Evolutionary conservation across 345 rosid species (phyloP), one percentile per base, ranked within the genome.

Genomic region (Odontarrhena argentea): DNA sequence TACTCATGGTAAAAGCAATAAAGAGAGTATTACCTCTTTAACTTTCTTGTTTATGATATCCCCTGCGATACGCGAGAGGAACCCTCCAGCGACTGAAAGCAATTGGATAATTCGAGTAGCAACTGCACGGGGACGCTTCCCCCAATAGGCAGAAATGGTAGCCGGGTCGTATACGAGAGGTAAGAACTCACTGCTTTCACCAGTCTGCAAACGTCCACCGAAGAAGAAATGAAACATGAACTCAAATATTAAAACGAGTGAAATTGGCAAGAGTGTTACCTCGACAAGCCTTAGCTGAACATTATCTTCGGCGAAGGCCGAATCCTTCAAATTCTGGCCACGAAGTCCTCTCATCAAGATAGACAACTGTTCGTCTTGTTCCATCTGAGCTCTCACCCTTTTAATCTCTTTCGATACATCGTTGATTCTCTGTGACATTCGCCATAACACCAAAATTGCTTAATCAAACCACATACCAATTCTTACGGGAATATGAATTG

Each of bases 111-210:
- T 56, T n/a, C 97, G 81, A 22, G 92, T 87, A 24, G 87, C 96
- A 75, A 93, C 97, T 9, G 97, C 96, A 43, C 87, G 91, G 2
- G 97, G 97, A 2, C 97, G 86, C 72, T 86, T 93, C n/a, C 97
- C 98, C 98, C 98, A 93, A 26, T 88, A 90, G 12, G 84, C 86
- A 61, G 97, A 75, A 54, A 93, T 93, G 77, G 76, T 90, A 61
- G 79, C 89, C 54, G 98, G 97, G 61, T 90, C 98, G 75, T 93
- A 93, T 12, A 81, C 97, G 84, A 84, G 46, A 18, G 98, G 98
- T 50, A 93, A 83, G 77, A 85, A 90, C 81, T 93, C 92, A 72
- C 92, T 86, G 82, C 90, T 87, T 75, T 86, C 98, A 68, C 89
- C 94, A 34, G 89, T 84, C 98, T 88, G 63, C 30, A 77, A 37